phyloP scores from a whole-genome alignment of 1,284 basidiomycete genomes.

The Boletus austroedulis region DNA sequence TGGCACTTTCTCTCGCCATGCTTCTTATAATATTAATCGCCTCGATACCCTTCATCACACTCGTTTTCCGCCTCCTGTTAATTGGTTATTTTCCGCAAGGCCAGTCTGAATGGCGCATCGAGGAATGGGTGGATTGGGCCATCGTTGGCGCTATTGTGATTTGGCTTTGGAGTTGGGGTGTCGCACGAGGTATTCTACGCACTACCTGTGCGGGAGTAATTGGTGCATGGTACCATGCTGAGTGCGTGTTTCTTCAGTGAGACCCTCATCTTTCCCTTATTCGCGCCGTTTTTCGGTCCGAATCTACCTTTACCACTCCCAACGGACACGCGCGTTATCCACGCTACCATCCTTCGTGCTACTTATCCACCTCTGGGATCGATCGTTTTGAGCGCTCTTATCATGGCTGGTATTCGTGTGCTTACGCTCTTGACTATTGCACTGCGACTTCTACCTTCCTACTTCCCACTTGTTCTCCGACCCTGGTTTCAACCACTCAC shows the following conservation, averaged over 20 bases:
- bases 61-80: conserved; percentile 79
- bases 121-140: conserved; percentile 81
- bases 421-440: conserved; percentile 48
- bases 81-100: conserved; percentile 57
- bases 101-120: conserved; percentile 67
- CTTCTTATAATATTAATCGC: conserved; percentile 69
- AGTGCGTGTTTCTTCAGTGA: conserved; percentile 46
- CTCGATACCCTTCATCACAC: conserved; percentile 82
- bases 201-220: conserved; percentile 82
- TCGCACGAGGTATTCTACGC: conserved; percentile 77
- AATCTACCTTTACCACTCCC: conserved; percentile 49
- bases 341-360: conserved; percentile 75
- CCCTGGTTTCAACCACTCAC: conserved; percentile 44
- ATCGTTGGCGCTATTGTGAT: conserved; percentile 65
- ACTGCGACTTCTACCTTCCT: conserved; percentile 55
- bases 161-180: conserved; percentile 92
- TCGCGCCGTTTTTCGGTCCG: conserved; percentile 39
- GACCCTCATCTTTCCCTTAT: background rate
- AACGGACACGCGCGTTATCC: conserved; percentile 67
- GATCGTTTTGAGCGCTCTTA: conserved; percentile 71
- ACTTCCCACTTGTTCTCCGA: conserved; percentile 44
- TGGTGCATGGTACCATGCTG: conserved; percentile 90
- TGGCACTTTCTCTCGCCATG: conserved; percentile 77
- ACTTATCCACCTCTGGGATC: conserved; percentile 81
- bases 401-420: conserved; percentile 68